Evolutionary conservation across 148 eudicot species (phyloP), one percentile per base, ranked within the genome.

Genomic region (Amaranthus palmeri): DNA sequence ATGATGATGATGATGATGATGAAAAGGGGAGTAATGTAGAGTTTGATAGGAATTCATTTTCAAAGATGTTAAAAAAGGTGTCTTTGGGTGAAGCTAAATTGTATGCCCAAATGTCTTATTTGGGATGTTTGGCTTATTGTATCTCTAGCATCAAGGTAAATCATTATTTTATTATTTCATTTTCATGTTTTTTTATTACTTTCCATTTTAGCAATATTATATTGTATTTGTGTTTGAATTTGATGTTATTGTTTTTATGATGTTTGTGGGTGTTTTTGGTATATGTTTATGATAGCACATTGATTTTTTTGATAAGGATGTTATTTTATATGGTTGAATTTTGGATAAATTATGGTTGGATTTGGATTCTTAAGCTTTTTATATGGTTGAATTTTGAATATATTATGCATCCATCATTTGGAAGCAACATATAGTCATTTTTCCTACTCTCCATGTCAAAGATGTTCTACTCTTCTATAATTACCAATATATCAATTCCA

Each of bases 71-170:
- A 42, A 81, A 85, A 65, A 95, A 83, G 81, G 99, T 95, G 41
- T 79, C 97, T 68, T 79, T 95, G 56, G 69, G 79, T 7, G 92
- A 95, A 52, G 97, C 97, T 48, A 89, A 86, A 58, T 74, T 95
- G 79, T 95, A 91, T 90, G 91, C 97, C 77, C 86, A 79, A 73
- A 71, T 95, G 79, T 95, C 96, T 71, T 87, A 87, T 80, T 87
- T 95, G 90, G 96, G 97, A 36, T 87, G 73, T 48, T 78, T 91
- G 76, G 96, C 99, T 41, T 95, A 95, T 84, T 78, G 64, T 68
- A 92, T 95, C 36, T 86, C 96, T n/a, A 81, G 70, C 61, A 90
- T 95, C 78, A 92, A 90, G 99, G 99, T 95, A 80, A 55, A 51
- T 18, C 42, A 47, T 18, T 44, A 13, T 17, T 74, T 8, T 47